Conservation (phyloP, 2,329 filamentous ascomycete genomes). For the Nakataea oryzae region DNA sequence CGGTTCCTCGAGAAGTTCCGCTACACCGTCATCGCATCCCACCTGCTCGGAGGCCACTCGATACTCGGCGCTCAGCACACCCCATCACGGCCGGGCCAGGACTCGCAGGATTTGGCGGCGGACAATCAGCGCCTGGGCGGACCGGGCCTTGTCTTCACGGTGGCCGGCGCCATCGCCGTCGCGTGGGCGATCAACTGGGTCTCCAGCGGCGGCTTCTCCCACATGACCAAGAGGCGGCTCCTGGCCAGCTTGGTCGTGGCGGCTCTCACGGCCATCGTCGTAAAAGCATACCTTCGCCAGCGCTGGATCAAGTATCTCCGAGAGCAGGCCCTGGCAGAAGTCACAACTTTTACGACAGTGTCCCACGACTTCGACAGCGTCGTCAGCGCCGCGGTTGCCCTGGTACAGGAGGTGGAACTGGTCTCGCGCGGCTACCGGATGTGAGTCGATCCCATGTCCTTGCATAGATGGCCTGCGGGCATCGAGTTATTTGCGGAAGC, state of each 20-base stretch:
- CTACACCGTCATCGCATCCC: constrained; percentile 86
- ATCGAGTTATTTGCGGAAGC: neutral
- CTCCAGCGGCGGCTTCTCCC: constrained; percentile 36
- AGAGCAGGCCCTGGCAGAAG: constrained; percentile 61
- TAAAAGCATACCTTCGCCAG: constrained; percentile 63
- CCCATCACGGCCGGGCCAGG: neutral
- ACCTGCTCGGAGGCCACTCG: constrained; percentile 66
- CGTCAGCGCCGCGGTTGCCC: constrained; percentile 62
- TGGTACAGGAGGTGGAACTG: constrained; percentile 92
- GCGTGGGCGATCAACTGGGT: constrained; percentile 67
- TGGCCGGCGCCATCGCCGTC: constrained; percentile 56
- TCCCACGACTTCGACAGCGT: constrained; percentile 75
- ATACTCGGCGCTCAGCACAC: constrained; percentile 31
- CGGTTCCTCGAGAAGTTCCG: constrained; percentile 88
- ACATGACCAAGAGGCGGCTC: constrained; percentile 46
- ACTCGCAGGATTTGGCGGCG: constrained; percentile 9
- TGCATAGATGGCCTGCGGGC: no score
- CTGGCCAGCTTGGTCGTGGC: constrained; percentile 32
- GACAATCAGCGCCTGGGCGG: constrained; percentile 15
- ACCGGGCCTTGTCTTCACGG: constrained; percentile 38
- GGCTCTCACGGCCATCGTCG: constrained; percentile 44
- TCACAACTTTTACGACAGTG: constrained; percentile 57
- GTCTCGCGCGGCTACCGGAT: constrained; percentile 85
- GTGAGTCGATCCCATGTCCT: constrained; percentile 31
- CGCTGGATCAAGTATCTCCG: constrained; percentile 75